A percentile compares a stretch with the other conserved stretches of the same genome.
Evolutionary conservation across 1,284 basidiomycete genomes (phyloP).

Genomic region (Melampsora larici-populina): DNA sequence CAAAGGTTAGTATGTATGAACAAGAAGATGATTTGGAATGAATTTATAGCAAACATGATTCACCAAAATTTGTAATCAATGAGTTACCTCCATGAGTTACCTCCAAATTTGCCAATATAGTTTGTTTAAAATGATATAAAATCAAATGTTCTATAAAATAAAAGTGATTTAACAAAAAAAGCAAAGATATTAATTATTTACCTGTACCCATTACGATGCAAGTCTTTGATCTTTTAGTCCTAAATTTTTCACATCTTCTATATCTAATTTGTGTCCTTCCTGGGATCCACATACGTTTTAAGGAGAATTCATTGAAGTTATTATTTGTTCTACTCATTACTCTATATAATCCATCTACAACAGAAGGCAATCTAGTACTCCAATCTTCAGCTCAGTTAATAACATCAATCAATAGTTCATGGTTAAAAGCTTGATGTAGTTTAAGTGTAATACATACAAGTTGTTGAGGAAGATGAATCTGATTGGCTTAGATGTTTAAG

Average conservation of each 20-base stretch:
- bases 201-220: constrained; percentile 48
- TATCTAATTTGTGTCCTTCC: constrained; percentile 58
- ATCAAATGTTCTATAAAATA: no score
- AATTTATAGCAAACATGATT: neutral
- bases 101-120: constrained; percentile 45
- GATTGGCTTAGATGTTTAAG: neutral
- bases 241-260: constrained; percentile 59
- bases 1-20: neutral
- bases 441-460: neutral
- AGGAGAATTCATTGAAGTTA: constrained; percentile 8
- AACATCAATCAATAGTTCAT: constrained; percentile 34
- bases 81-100: no score
- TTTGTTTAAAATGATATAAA: neutral
- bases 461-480: neutral
- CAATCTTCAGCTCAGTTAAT: constrained; percentile 42
- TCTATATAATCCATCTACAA: no score
- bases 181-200: neutral
- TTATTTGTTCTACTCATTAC: no score
- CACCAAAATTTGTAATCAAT: constrained; percentile 48
- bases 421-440: constrained; percentile 9
- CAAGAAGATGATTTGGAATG: neutral
- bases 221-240: constrained; percentile 55
- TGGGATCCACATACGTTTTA: constrained; percentile 57
- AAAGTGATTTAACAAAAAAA: neutral
- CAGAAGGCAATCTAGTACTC: constrained; percentile 3